These are phyloP conservation scores for Cardamine occulta DNA, from an alignment of 345 rosid genomes.

Conservation along the genomic window DNA sequence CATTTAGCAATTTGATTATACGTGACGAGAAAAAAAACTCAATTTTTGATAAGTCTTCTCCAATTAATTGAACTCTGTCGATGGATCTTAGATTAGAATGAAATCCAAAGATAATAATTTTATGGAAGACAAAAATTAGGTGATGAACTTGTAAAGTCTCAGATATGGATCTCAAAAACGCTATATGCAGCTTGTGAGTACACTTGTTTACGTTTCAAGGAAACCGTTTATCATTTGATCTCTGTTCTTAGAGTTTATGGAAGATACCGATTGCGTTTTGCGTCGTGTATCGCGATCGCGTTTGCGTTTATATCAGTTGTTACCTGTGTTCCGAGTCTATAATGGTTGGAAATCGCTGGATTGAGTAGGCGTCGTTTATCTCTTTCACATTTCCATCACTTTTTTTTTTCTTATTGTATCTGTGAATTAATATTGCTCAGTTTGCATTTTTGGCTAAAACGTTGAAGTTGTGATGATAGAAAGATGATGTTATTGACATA, in stretches of 20 bases:
- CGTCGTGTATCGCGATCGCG: neutral
- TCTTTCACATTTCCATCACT: neutral
- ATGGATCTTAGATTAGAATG: slow-evolving; percentile 16
- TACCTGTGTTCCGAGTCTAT: too few species aligned
- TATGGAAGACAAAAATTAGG: neutral
- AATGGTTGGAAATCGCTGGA: neutral
- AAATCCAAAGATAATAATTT: neutral
- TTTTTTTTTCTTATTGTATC: neutral
- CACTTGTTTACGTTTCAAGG: neutral
- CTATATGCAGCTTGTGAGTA: neutral
- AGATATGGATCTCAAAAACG: neutral
- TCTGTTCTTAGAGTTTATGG: neutral
- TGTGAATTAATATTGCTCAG: neutral
- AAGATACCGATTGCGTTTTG: neutral
- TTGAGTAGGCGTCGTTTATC: neutral
- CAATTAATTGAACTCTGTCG: neutral
- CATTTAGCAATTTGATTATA: neutral
- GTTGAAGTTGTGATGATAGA: neutral
- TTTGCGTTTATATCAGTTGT: neutral
- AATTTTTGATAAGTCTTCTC: neutral
- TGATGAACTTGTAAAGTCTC: neutral
- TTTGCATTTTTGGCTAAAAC: neutral
- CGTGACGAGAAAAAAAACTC: neutral
- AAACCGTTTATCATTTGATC: neutral
- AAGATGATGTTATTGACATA: neutral